Percentiles rank a stretch among this genome's conserved stretches.
Evolutionary conservation across 768 basidiomycete genomes (phyloP).

Genomic region (Trichaptum fuscoviolaceum): DNA sequence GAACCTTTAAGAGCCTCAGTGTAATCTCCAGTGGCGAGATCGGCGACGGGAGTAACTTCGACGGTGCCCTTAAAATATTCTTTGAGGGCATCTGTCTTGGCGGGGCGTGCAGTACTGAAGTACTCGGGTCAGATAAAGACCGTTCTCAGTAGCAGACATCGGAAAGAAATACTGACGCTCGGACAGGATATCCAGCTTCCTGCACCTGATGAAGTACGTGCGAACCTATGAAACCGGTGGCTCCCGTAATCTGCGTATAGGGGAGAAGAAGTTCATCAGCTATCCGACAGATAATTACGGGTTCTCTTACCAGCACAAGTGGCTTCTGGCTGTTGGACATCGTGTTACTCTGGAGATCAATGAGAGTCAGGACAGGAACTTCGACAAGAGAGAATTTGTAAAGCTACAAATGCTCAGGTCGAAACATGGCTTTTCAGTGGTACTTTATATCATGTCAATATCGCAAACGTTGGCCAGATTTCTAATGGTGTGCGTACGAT

Average conservation of each 20-base stretch:
- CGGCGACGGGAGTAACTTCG: background rate
- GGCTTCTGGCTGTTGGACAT: too few relatives aligned
- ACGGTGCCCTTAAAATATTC: background rate
- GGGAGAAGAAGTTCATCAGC: too few relatives aligned
- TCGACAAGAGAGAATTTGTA: too few relatives aligned
- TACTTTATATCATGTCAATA: too few relatives aligned
- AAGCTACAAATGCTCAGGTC: too few relatives aligned
- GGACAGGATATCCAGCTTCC: background rate
- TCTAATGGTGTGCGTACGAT: too few relatives aligned
- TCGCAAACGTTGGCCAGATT: too few relatives aligned
- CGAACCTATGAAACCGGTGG: background rate
- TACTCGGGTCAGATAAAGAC: background rate
- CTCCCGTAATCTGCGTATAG: background rate
- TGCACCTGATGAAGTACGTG: background rate
- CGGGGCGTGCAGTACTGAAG: background rate
- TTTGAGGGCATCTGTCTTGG: background rate
- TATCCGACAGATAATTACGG: too few relatives aligned
- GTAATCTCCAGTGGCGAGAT: background rate
- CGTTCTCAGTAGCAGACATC: background rate
- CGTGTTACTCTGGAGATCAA: too few relatives aligned
- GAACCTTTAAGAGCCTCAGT: background rate
- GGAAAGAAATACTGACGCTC: background rate
- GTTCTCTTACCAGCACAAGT: too few relatives aligned
- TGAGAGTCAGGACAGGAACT: too few relatives aligned
- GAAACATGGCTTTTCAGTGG: too few relatives aligned